These are phyloP conservation scores for Cryptococcus amylolentus DNA, from an alignment of 1,284 basidiomycete species.

Conservation along the genomic window DNA sequence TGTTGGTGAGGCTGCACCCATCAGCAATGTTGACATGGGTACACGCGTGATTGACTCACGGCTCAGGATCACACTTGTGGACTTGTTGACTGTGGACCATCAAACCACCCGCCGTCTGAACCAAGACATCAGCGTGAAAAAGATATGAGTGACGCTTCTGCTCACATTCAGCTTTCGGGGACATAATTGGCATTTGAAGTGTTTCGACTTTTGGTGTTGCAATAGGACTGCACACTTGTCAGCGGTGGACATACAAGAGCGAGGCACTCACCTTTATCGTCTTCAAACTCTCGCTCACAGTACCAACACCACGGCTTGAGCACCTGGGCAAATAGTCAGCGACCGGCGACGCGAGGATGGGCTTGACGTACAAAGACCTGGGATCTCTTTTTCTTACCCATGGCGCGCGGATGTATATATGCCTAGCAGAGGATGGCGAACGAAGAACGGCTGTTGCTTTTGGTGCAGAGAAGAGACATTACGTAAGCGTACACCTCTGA, in stretches of 20 bases:
- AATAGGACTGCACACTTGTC: constrained; percentile 67
- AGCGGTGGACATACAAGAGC: not conserved
- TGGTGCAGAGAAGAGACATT: not conserved
- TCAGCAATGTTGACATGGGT: not conserved
- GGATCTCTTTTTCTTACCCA: constrained; percentile 50
- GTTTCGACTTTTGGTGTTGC: constrained; percentile 99
- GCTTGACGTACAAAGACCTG: constrained; percentile 36
- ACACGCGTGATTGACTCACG: constrained; percentile 56
- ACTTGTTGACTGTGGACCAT: constrained; percentile 99
- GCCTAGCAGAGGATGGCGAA: not conserved
- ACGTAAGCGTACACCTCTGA: not conserved
- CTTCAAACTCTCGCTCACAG: constrained; percentile 97
- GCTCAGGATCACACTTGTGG: constrained; percentile 95
- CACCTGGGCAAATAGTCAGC: constrained; percentile 53
- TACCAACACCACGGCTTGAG: constrained; percentile 97
- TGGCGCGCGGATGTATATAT: constrained; percentile 13
- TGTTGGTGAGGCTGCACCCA: constrained; percentile 79
- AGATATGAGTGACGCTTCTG: not conserved
- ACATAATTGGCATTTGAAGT: constrained; percentile 96
- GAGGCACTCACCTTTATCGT: constrained; percentile 74
- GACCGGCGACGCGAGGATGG: not conserved
- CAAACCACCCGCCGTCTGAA: constrained; percentile 77
- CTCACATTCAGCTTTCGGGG: constrained; percentile 78
- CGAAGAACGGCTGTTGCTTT: not conserved
- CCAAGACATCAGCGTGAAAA: not conserved